These are phyloP conservation scores for Penicillium riverlandense DNA, from an alignment of 495 filamentous ascomycete species.

Conservation along the genomic window DNA sequence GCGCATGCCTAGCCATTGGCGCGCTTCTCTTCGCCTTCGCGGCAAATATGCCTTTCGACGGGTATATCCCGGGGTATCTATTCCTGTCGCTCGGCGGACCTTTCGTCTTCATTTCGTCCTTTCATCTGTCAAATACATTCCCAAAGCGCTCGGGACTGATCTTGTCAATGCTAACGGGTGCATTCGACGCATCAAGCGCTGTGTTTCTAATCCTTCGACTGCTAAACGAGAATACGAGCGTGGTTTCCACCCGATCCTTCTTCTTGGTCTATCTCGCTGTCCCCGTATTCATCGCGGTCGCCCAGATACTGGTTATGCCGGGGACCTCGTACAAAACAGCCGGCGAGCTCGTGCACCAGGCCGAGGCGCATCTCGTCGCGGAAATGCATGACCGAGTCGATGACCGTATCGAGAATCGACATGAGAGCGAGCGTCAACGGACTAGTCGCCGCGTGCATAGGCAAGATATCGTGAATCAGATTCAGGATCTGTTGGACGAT, in stretches of 20 bases:
- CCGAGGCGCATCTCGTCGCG: slow-evolving; percentile 44
- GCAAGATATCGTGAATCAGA: slow-evolving; percentile 62
- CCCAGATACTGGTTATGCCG: slow-evolving; percentile 74
- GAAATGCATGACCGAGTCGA: slow-evolving; percentile 55
- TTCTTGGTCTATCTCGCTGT: slow-evolving; percentile 73
- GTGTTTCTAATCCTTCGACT: slow-evolving; percentile 81
- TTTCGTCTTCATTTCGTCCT: slow-evolving; percentile 84
- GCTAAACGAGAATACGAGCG: slow-evolving; percentile 55
- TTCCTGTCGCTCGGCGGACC: slow-evolving; percentile 80
- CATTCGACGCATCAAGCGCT: slow-evolving; percentile 86
- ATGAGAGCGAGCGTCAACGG: slow-evolving; percentile 50
- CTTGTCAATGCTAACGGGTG: slow-evolving; percentile 76
- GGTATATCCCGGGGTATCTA: slow-evolving; percentile 71
- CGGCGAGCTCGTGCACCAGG: slow-evolving; percentile 70
- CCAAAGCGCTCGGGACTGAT: slow-evolving; percentile 80
- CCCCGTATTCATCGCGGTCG: slow-evolving; percentile 59
- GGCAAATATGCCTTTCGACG: slow-evolving; percentile 54
- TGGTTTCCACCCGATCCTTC: slow-evolving; percentile 60
- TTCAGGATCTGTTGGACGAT: slow-evolving; percentile 59
- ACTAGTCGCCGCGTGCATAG: slow-evolving; percentile 58
- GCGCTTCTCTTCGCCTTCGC: slow-evolving; percentile 66
- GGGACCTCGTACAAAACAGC: slow-evolving; percentile 78
- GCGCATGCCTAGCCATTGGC: slow-evolving; percentile 61
- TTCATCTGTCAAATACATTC: slow-evolving; percentile 91
- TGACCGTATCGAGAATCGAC: slow-evolving; percentile 34